Evolutionary conservation across 768 basidiomycete genomes (phyloP).

Genomic region (Mycena floridula): DNA sequence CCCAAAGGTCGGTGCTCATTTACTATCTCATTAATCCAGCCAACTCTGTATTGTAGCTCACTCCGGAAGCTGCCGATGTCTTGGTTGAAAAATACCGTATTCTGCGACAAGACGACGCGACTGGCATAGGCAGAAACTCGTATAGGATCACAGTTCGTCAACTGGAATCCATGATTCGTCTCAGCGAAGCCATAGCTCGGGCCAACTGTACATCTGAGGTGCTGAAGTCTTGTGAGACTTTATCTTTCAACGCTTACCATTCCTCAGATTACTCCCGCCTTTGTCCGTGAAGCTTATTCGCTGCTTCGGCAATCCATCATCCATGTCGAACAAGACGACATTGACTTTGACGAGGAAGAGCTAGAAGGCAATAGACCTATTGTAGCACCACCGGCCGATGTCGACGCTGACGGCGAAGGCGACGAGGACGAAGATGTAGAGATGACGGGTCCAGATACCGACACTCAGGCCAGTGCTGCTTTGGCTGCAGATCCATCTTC

Average conservation of each 20-base stretch:
- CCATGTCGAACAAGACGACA: constrained; percentile 97
- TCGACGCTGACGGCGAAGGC: constrained; percentile 26
- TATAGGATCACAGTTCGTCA: constrained; percentile 98
- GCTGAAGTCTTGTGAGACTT: constrained; percentile 12
- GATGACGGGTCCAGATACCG: constrained; percentile 58
- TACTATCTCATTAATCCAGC: neutral
- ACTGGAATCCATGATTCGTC: constrained; percentile 95
- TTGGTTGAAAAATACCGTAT: constrained; percentile 94
- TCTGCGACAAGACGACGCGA: constrained; percentile 87
- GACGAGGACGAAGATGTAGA: constrained; percentile 56
- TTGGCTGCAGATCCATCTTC: constrained; percentile 26
- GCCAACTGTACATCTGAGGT: constrained; percentile 96
- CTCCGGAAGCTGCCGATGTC: constrained; percentile 86
- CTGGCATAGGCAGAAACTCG: constrained; percentile 83
- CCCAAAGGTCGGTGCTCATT: constrained; percentile 65
- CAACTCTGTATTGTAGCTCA: constrained; percentile 51
- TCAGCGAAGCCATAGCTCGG: constrained; percentile 95
- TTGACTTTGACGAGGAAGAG: constrained; percentile 95
- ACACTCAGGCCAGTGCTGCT: constrained; percentile 48
- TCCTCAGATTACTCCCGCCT: constrained; percentile 79
- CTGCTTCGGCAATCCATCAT: constrained; percentile 96
- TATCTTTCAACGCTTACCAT: neutral
- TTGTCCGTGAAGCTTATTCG: constrained; percentile 93
- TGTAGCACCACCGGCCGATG: constrained; percentile 19
- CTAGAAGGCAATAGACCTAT: constrained; percentile 47